These are phyloP conservation scores for Phytophthora parvispora DNA, from an alignment of 352 stramenopile genomes.

Conservation along the genomic window DNA sequence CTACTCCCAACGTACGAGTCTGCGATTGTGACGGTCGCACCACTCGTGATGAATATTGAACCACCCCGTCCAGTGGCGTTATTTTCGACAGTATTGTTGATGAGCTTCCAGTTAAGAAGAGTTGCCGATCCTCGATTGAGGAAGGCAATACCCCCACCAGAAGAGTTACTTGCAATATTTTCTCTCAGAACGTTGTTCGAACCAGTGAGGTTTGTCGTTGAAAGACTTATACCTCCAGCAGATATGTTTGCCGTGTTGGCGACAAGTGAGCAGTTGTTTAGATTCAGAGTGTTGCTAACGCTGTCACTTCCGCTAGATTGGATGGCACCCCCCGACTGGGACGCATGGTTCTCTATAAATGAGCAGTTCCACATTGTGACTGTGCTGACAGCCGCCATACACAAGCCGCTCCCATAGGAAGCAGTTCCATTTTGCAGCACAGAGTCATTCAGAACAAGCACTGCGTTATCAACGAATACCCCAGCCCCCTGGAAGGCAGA, in stretches of 20 bases:
- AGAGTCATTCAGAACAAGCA: constrained; percentile 24
- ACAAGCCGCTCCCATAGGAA: constrained; percentile 40
- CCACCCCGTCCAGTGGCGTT: constrained; percentile 27
- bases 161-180: constrained; percentile 25
- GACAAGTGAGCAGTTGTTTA: constrained; percentile 30
- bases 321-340: constrained; percentile 33
- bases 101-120: constrained; percentile 39
- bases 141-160: constrained; percentile 42
- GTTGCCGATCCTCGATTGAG: constrained; percentile 20
- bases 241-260: constrained; percentile 31
- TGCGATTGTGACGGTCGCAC: constrained; percentile 24
- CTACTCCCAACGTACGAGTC: constrained; percentile 47
- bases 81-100: constrained; percentile 41
- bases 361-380: constrained; percentile 30
- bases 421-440: constrained; percentile 25
- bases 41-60: constrained; percentile 34
- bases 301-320: constrained; percentile 17
- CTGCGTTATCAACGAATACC: constrained; percentile 31
- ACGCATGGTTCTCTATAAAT: constrained; percentile 40
- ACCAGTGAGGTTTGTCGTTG: constrained; percentile 32
- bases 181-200: constrained; percentile 23
- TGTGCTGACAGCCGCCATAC: constrained; percentile 19
- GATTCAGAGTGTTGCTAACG: constrained; percentile 15
- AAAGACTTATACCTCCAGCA: constrained; percentile 43
- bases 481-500: constrained; percentile 29